A percentile compares a stretch with the other conserved stretches of the same genome.
Evolutionary conservation across 2,329 filamentous ascomycete genomes (phyloP).

Genomic region (Emergomyces orientalis): DNA sequence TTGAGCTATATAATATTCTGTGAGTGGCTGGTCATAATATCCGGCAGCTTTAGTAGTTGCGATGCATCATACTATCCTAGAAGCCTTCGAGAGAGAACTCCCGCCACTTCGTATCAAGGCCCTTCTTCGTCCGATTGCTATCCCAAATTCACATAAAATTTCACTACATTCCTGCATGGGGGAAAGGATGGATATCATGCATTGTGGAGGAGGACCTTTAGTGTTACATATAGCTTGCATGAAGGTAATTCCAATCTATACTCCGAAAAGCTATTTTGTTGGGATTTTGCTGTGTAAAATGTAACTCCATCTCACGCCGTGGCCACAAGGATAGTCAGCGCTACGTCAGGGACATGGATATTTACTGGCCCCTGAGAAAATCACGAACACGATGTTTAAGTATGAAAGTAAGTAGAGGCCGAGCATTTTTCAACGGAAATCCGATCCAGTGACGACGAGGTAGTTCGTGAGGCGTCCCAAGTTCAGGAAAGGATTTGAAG

Average conservation of each 20-base stretch:
- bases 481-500: background rate
- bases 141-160: background rate
- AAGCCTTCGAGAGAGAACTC: too few relatives aligned
- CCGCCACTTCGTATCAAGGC: too few relatives aligned
- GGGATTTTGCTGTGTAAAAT: too few relatives aligned
- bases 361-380: background rate
- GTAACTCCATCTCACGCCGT: too few relatives aligned
- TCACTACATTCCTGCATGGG: background rate
- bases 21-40: too few relatives aligned
- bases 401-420: background rate
- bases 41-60: too few relatives aligned
- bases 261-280: too few relatives aligned
- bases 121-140: too few relatives aligned
- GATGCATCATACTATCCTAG: too few relatives aligned
- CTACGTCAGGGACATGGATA: background rate
- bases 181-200: too few relatives aligned
- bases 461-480: background rate
- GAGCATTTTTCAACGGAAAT: background rate
- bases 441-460: background rate
- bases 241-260: too few relatives aligned
- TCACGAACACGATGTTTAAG: background rate
- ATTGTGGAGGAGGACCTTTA: background rate
- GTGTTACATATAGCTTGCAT: background rate
- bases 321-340: background rate
- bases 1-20: too few relatives aligned